These are phyloP conservation scores for Luffa acutangula DNA, from an alignment of 306 rosid species.

Conservation along the genomic window DNA sequence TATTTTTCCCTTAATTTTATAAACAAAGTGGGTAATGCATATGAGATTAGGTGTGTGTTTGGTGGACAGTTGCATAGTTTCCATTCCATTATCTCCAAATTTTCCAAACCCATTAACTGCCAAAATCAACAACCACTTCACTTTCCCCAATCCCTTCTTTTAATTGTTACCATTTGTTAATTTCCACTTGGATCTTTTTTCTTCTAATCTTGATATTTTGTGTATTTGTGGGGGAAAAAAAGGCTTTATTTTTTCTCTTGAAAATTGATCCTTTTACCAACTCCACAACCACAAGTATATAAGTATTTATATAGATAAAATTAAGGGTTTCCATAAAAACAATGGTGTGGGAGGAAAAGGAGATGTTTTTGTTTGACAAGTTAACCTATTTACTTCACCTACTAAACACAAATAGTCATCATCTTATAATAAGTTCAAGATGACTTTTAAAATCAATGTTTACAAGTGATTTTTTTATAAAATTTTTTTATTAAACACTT, in stretches of 20 bases:
- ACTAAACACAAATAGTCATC: neutral
- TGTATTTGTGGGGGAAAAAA: too few species aligned
- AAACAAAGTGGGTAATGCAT: neutral
- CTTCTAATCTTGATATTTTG: neutral
- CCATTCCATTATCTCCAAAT: neutral
- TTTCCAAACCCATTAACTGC: neutral
- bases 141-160: neutral
- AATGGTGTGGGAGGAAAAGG: neutral
- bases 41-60: constrained; percentile 8
- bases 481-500: neutral
- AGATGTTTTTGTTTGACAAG: neutral
- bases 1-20: too few species aligned
- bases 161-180: neutral
- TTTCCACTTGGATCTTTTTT: neutral
- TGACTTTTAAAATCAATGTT: neutral
- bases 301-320: neutral
- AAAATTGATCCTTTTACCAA: neutral
- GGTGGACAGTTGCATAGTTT: neutral
- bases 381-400: neutral
- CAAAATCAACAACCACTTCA: constrained; percentile 2
- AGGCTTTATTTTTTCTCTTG: neutral
- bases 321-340: neutral
- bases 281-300: neutral
- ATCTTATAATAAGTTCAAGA: neutral
- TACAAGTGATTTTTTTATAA: neutral